Evolutionary conservation across 345 rosid genomes (phyloP), one percentile per base, ranked within the genome.

Genomic region (Hypericum perforatum): DNA sequence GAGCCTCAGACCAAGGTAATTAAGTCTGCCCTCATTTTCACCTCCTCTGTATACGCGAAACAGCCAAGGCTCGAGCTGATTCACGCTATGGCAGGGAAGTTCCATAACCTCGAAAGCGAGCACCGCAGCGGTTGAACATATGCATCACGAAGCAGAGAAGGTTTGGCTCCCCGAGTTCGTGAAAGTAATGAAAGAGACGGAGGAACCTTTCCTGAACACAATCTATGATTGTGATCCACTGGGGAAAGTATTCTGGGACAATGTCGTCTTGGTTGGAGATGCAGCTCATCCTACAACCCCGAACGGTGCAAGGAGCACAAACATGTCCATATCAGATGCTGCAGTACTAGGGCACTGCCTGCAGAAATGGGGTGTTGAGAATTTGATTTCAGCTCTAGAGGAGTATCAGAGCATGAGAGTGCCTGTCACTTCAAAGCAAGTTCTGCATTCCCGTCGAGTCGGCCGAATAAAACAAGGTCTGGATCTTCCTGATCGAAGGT

Each of bases 211-310:
- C 72, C 59, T 89, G 13, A 89, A 86, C 41, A 70, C 74, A 39
- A 82, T 86, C 29, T 89, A 89, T 49, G 97, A 89, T 54, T 74
- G 67, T 39, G 82, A 86, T 41, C 94, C 94, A 55, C 56, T 83
- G 12, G 63, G 68, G 52, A 56, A 57, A 58, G 60, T 81, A 42
- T 59, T 67, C 41, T 81, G 81, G 87, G 77, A 67, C 58, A 76
- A 75, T 49, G 75, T 77, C 8, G 84, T 80, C 13, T 63, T 86
- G 11, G 60, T 79, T 0, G 97, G 94, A 39, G 97, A 89, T 45
- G 87, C 95, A 0, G 87, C 97, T 49, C 97, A 86, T 63, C 94
- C 97, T 6, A 76, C 79, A 0, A 78, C 84, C 37, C 95, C 97
- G 58, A 94, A 82, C 46, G 81, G 90, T 5, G 13, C 74, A 47